Evolutionary conservation across 148 eudicot genomes (phyloP).

Genomic region (Rhododendron ovatum): DNA sequence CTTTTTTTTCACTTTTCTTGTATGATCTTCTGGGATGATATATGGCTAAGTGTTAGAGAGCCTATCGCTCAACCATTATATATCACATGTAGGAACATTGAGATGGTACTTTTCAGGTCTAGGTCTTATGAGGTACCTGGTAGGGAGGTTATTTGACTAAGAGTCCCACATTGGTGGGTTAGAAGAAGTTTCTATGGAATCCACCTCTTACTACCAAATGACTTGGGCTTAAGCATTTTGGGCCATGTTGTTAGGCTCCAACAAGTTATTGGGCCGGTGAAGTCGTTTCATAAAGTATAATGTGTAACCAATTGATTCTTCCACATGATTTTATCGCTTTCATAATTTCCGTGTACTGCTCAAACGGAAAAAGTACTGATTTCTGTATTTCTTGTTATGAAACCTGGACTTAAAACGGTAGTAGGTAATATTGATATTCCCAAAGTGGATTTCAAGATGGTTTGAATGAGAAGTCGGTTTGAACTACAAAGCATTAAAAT

Average conservation of each 20-base stretch:
- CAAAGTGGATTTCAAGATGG: neutral
- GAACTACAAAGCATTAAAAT: neutral
- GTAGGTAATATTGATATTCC: neutral
- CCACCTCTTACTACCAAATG: neutral
- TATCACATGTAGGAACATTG: neutral
- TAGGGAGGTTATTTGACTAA: neutral
- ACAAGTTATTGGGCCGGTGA: neutral
- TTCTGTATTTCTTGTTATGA: neutral
- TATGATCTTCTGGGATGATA: slow-evolving; percentile 1
- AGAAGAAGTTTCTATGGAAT: neutral
- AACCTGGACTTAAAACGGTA: neutral
- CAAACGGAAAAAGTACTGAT: neutral
- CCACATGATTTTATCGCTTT: neutral
- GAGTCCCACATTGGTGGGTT: neutral
- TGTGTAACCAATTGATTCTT: neutral
- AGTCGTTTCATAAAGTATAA: neutral
- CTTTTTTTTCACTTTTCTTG: neutral
- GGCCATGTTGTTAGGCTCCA: neutral
- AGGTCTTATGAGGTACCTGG: neutral
- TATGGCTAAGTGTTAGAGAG: neutral
- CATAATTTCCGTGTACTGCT: neutral
- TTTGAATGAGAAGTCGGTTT: neutral
- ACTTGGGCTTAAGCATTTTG: neutral
- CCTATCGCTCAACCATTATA: neutral
- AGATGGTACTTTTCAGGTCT: neutral